phyloP scores from a whole-genome alignment of 257 asterid genomes.

The Paraleonurus japonicus region DNA sequence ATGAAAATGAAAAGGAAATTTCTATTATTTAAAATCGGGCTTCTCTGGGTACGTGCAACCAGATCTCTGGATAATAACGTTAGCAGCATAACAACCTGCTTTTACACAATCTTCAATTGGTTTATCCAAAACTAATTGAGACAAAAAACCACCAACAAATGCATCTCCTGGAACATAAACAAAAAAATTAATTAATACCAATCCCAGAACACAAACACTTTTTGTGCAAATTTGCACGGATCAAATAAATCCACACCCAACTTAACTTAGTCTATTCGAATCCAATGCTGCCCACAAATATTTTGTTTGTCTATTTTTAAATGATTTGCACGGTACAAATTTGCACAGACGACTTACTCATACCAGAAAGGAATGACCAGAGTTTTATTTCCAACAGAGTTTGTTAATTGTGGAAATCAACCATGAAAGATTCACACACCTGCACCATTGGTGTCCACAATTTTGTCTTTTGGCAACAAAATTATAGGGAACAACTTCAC shows the following conservation, averaged over 20 bases:
- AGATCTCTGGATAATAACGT: conserved; percentile 76
- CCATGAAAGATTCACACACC: conserved; percentile 41
- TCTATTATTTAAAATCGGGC: conserved; percentile 54
- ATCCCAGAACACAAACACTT: neutral
- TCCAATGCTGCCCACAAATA: neutral
- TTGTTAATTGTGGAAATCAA: neutral
- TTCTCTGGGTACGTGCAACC: conserved; percentile 91
- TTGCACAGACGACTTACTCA: no score
- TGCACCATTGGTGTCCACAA: conserved; percentile 94
- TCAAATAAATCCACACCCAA: neutral
- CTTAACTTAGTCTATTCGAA: neutral
- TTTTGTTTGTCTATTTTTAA: no score
- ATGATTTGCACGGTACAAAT: no score
- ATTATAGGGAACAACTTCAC: conserved; percentile 70
- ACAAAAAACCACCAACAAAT: conserved; percentile 81
- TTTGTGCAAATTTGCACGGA: neutral
- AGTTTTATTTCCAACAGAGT: no score
- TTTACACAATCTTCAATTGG: conserved; percentile 62
- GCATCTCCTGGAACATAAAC: conserved; percentile 55
- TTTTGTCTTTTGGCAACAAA: conserved; percentile 73
- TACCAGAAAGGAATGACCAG: no score
- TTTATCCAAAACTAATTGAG: conserved; percentile 66
- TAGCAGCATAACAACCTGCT: conserved; percentile 81
- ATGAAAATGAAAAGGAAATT: no score
- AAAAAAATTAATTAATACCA: no score